These are phyloP conservation scores for Rubia yunnanensis DNA, from an alignment of 257 asterid species.

Conservation along the genomic window DNA sequence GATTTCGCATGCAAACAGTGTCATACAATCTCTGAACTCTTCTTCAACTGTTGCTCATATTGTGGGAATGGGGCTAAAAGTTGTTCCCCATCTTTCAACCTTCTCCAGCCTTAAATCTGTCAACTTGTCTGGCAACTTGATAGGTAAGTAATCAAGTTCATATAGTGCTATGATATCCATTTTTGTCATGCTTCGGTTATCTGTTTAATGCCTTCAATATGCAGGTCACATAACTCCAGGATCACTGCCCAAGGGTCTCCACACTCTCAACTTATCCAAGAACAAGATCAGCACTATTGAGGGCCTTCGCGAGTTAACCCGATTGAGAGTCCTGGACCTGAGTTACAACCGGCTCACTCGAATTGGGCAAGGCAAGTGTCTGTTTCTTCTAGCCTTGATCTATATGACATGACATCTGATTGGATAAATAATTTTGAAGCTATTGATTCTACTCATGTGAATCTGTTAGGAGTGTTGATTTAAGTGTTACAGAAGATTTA, in stretches of 20 bases:
- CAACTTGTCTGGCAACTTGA: slow-evolving; percentile 61
- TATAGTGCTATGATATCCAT: not conserved
- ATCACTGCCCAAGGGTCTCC: slow-evolving; percentile 80
- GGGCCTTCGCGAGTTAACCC: slow-evolving; percentile 72
- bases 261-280: slow-evolving; percentile 59
- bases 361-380: slow-evolving; percentile 61
- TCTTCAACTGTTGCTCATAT: slow-evolving; percentile 77
- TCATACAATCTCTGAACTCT: slow-evolving; percentile 51
- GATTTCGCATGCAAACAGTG: slow-evolving; percentile 53
- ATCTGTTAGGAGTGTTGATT: too few relatives aligned
- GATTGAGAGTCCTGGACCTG: slow-evolving; percentile 69
- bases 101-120: slow-evolving; percentile 60
- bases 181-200: not conserved
- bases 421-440: not conserved
- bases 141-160: slow-evolving; percentile 35
- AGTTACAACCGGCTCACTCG: slow-evolving; percentile 73
- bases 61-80: slow-evolving; percentile 47
- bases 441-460: not conserved
- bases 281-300: slow-evolving; percentile 68
- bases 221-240: slow-evolving; percentile 70
- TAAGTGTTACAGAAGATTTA: too few relatives aligned
- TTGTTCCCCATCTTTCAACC: slow-evolving; percentile 48
- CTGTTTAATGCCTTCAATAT: slow-evolving; percentile 2
- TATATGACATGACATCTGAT: not conserved
- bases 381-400: not conserved